phyloP scores from a whole-genome alignment of 169 alveolate species.

The Cryptosporidium ryanae region DNA sequence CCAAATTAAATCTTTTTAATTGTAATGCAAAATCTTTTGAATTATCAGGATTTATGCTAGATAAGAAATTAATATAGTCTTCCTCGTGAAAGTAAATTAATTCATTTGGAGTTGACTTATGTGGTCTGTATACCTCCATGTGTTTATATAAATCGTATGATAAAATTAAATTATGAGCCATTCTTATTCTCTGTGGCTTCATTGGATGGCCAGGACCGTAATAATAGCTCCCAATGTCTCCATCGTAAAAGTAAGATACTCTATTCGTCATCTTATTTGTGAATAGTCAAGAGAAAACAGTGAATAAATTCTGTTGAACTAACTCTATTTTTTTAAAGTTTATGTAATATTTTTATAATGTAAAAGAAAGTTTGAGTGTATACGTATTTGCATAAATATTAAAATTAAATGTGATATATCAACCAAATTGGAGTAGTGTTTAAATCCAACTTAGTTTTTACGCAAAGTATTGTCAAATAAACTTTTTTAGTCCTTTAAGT shows the following conservation, averaged over 20 bases:
- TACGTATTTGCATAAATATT: neutral
- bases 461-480: too few relatives aligned
- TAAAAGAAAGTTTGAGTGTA: neutral
- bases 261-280: constrained; percentile 79
- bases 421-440: too few relatives aligned
- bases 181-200: constrained; percentile 99
- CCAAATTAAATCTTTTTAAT: constrained; percentile 91
- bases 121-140: constrained; percentile 96
- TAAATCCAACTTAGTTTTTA: too few relatives aligned
- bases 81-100: constrained; percentile 94
- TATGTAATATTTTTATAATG: too few relatives aligned
- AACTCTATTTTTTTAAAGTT: too few relatives aligned
- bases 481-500: too few relatives aligned
- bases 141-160: constrained; percentile 95
- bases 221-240: constrained; percentile 96
- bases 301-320: neutral
- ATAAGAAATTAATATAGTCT: constrained; percentile 89
- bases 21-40: constrained; percentile 87
- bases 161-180: constrained; percentile 97
- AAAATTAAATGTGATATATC: too few relatives aligned
- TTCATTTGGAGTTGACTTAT: constrained; percentile 95
- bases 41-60: constrained; percentile 83
- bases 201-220: constrained; percentile 99
- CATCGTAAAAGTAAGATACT: constrained; percentile 92
- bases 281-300: neutral